A percentile compares a stretch with the other conserved stretches of the same genome.
phyloP scores from a whole-genome alignment of 495 filamentous ascomycete genomes.

The Penicillium psychrofluorescens region DNA sequence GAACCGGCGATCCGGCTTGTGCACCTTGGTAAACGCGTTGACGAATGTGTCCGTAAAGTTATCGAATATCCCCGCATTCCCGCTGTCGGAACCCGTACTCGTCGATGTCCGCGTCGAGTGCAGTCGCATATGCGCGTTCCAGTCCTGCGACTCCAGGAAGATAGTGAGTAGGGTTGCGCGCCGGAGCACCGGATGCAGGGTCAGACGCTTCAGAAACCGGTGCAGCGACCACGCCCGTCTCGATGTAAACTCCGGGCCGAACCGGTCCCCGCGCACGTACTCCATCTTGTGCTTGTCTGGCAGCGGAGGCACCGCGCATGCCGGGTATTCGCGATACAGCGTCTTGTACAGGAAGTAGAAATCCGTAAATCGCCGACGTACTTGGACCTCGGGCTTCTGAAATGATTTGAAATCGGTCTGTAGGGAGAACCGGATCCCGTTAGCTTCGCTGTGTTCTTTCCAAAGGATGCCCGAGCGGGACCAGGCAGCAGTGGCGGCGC shows the following conservation, averaged over 20 bases:
- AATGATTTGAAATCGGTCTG: conserved; percentile 93
- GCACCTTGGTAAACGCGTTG: conserved; percentile 92
- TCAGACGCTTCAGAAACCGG: conserved; percentile 81
- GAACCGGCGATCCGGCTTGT: conserved; percentile 92
- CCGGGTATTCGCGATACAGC: conserved; percentile 77
- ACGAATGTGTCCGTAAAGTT: conserved; percentile 93
- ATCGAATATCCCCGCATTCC: conserved; percentile 70
- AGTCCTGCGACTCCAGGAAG: conserved; percentile 88
- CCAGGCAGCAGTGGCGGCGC: conserved; percentile 11
- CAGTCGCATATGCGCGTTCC: conserved; percentile 90
- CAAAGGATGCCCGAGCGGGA: neutral
- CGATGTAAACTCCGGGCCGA: conserved; percentile 87
- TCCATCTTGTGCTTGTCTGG: conserved; percentile 99
- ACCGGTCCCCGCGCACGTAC: conserved; percentile 92
- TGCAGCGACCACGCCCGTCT: conserved; percentile 85
- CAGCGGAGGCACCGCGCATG: conserved; percentile 86
- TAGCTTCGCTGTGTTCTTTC: neutral
- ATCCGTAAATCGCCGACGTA: conserved; percentile 91
- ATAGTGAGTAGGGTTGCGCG: conserved; percentile 70
- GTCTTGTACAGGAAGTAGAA: conserved; percentile 95
- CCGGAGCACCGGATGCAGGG: conserved; percentile 85
- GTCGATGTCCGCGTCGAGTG: conserved; percentile 55
- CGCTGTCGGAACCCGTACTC: conserved; percentile 43
- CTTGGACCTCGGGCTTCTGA: conserved; percentile 63
- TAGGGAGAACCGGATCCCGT: too few relatives aligned